Percentiles rank a stretch among this genome's conserved stretches.
Evolutionary conservation across 1,284 basidiomycete genomes (phyloP).

Genomic region (Ganoderma resinaceum): DNA sequence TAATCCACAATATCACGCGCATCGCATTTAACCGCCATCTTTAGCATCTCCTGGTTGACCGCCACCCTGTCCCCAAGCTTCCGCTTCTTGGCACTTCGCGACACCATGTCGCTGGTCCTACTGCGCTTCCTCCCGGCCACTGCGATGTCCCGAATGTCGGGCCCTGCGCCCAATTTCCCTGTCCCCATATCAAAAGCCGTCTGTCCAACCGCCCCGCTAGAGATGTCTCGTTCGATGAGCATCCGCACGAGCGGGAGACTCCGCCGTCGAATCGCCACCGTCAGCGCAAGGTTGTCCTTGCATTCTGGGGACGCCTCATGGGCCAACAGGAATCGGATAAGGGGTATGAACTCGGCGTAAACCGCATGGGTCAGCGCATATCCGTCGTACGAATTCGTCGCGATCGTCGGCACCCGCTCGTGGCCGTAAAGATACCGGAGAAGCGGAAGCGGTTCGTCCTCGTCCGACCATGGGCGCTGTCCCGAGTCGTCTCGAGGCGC

Average conservation of each 20-base stretch:
- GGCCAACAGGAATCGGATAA: constrained; percentile 73
- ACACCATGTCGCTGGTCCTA: constrained; percentile 26
- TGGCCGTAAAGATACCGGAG: constrained; percentile 60
- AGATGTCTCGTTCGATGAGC: constrained; percentile 68
- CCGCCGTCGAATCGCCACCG: constrained; percentile 75
- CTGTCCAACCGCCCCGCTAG: neutral
- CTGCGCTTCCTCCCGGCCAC: neutral
- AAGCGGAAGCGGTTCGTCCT: constrained; percentile 66
- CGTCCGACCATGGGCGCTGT: constrained; percentile 37
- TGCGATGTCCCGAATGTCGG: neutral
- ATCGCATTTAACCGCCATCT: constrained; percentile 63
- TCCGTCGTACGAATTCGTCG: constrained; percentile 71
- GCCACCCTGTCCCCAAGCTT: constrained; percentile 65
- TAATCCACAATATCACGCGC: constrained; percentile 78
- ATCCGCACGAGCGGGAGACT: constrained; percentile 74
- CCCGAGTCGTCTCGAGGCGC: constrained; percentile 43
- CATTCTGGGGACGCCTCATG: constrained; percentile 73
- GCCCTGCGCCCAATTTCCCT: constrained; percentile 2
- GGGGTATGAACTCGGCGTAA: constrained; percentile 62
- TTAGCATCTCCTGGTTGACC: constrained; percentile 66
- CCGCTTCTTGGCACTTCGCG: constrained; percentile 51
- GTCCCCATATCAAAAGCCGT: constrained; percentile 12
- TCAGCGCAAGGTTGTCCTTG: constrained; percentile 69
- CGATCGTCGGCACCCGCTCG: constrained; percentile 48
- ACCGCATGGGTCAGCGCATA: constrained; percentile 84